phyloP scores from a whole-genome alignment of 176 grass and related monocot species.

The Stipa capillata region DNA sequence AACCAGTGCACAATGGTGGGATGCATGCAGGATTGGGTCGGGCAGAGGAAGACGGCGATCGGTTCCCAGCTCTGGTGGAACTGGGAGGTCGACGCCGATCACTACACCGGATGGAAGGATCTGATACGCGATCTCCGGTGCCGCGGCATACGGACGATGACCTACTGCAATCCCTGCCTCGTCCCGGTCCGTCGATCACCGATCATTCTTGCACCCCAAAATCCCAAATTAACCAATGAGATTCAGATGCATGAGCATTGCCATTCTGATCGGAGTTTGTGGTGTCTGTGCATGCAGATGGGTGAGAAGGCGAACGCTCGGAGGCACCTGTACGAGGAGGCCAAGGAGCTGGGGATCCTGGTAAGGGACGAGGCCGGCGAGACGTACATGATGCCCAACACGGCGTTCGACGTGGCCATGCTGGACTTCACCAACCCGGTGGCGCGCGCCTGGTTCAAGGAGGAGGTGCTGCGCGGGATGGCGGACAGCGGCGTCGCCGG shows the following conservation, averaged over 20 bases:
- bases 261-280: not conserved
- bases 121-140: constrained; percentile 41
- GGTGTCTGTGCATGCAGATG: constrained; percentile 42
- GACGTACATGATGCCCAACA: constrained; percentile 91
- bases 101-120: constrained; percentile 72
- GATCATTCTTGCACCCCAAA: not conserved
- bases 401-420: constrained; percentile 91
- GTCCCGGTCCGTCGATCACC: constrained; percentile 35
- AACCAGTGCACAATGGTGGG: not conserved
- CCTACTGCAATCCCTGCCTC: constrained; percentile 91
- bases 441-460: constrained; percentile 73
- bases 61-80: constrained; percentile 98
- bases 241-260: not conserved
- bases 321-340: constrained; percentile 69
- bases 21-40: constrained; percentile 75
- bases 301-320: constrained; percentile 43
- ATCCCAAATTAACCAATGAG: not conserved
- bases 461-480: constrained; percentile 59
- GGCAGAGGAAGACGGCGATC: constrained; percentile 84
- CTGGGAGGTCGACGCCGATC: constrained; percentile 67
- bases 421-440: constrained; percentile 81
- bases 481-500: constrained; percentile 57
- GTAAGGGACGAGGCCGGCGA: constrained; percentile 54
- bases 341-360: constrained; percentile 56
- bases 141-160: constrained; percentile 55